Evolutionary conservation across 805 yeast species (phyloP).

Genomic region (Starmerella bombicola): DNA sequence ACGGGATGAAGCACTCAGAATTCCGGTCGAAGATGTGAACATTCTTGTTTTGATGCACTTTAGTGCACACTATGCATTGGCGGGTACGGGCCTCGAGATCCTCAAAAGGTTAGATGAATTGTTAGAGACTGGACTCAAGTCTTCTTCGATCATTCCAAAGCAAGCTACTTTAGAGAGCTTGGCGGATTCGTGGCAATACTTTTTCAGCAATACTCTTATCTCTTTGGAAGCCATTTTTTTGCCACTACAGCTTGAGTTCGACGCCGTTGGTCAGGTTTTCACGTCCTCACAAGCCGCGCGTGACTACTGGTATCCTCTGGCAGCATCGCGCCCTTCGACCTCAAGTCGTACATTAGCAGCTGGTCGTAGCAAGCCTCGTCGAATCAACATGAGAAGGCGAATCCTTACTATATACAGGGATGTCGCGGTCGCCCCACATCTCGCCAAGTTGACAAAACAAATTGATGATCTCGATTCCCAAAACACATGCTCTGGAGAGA

Average conservation of each 20-base stretch:
- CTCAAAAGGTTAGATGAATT: slow-evolving; percentile 37
- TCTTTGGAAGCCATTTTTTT: slow-evolving; percentile 49
- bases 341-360: background rate
- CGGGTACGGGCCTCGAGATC: slow-evolving; percentile 31
- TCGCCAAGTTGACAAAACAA: slow-evolving; percentile 21
- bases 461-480: slow-evolving; percentile 5
- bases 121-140: slow-evolving; percentile 33
- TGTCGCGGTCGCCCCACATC: slow-evolving; percentile 27
- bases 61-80: slow-evolving; percentile 31
- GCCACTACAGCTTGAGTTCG: slow-evolving; percentile 45
- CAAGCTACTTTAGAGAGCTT: slow-evolving; percentile 20
- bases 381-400: slow-evolving; percentile 22
- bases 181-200: slow-evolving; percentile 43
- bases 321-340: slow-evolving; percentile 9
- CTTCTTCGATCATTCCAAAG: slow-evolving; percentile 22
- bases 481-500: slow-evolving; percentile 12
- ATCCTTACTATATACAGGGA: slow-evolving; percentile 31
- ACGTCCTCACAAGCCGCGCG: slow-evolving; percentile 28
- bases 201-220: slow-evolving; percentile 43
- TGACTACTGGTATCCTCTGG: slow-evolving; percentile 29
- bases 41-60: slow-evolving; percentile 35
- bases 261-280: slow-evolving; percentile 34
- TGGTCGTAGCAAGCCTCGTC: slow-evolving; percentile 11
- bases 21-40: slow-evolving; percentile 48
- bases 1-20: slow-evolving; percentile 35